A percentile compares a stretch with the other conserved stretches of the same genome.
These are phyloP conservation scores for Aspergillus neoniger DNA, from an alignment of 2,329 filamentous ascomycete genomes.

Conservation along the genomic window DNA sequence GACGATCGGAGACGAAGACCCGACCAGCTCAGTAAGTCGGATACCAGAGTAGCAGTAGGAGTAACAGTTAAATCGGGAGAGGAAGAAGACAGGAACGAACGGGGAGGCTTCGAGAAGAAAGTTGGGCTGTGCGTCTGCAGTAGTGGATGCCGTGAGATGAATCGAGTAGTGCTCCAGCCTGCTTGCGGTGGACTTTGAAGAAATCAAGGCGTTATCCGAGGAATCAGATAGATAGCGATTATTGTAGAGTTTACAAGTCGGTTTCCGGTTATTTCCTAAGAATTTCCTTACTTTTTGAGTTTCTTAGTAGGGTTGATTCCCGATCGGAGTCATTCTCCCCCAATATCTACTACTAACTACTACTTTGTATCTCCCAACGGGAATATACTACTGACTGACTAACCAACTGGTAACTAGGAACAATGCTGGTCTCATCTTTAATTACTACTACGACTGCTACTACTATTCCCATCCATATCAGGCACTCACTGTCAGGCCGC, in stretches of 20 bases:
- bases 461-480: constrained; percentile 10
- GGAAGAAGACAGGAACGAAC: neutral
- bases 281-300: too few species aligned
- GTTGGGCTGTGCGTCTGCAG: constrained; percentile 25
- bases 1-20: neutral
- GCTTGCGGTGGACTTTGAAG: neutral
- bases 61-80: neutral
- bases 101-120: constrained; percentile 26
- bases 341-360: neutral
- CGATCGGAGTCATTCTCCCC: neutral
- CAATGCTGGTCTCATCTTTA: neutral
- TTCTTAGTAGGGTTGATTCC: neutral
- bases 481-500: constrained; percentile 32
- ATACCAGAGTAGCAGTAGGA: constrained; percentile 5
- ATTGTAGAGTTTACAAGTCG: too few species aligned
- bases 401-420: too few species aligned
- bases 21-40: neutral
- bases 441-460: neutral
- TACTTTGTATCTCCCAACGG: too few species aligned
- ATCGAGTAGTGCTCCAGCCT: constrained; percentile 3
- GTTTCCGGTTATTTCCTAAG: too few species aligned
- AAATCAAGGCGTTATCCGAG: neutral
- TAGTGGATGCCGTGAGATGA: constrained; percentile 13
- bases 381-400: too few species aligned
- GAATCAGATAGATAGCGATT: too few species aligned